These are phyloP conservation scores for Kuraishia piskuri DNA, from an alignment of 805 yeast genomes.

Conservation along the genomic window DNA sequence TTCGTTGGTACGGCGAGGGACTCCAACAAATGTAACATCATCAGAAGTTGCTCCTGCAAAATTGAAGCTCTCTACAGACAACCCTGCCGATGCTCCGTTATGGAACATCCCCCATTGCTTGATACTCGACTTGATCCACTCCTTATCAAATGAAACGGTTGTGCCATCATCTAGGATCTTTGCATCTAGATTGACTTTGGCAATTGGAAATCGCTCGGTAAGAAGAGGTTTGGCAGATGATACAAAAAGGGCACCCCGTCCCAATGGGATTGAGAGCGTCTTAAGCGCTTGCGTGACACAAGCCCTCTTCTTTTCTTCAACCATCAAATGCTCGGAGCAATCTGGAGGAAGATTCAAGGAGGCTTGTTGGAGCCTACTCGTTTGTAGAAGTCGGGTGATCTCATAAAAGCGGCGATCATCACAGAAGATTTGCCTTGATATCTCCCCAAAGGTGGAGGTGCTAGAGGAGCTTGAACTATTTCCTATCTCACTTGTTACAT, in stretches of 20 bases:
- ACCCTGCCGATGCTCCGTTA: slow-evolving; percentile 83
- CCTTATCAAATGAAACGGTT: slow-evolving; percentile 52
- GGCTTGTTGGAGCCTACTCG: slow-evolving; percentile 55
- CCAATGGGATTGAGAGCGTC: slow-evolving; percentile 69
- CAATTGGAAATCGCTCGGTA: slow-evolving; percentile 78
- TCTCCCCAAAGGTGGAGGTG: slow-evolving; percentile 13
- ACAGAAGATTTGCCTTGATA: slow-evolving; percentile 67
- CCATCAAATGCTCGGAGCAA: slow-evolving; percentile 46
- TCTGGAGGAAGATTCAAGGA: slow-evolving; percentile 28
- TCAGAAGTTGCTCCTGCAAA: background rate
- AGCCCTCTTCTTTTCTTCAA: slow-evolving; percentile 44
- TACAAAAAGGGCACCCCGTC: slow-evolving; percentile 66
- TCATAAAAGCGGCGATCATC: slow-evolving; percentile 76
- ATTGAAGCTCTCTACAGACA: slow-evolving; percentile 36
- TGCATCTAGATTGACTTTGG: slow-evolving; percentile 63
- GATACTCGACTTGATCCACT: slow-evolving; percentile 36
- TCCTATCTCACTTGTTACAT: background rate
- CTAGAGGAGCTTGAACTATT: too few species aligned
- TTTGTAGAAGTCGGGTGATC: slow-evolving; percentile 61
- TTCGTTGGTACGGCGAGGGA: too few species aligned
- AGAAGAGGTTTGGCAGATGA: slow-evolving; percentile 67
- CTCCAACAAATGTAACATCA: too few species aligned
- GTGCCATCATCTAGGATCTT: slow-evolving; percentile 55
- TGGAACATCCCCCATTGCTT: slow-evolving; percentile 85
- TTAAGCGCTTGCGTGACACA: slow-evolving; percentile 58